Evolutionary conservation across 176 grass and related monocot species (phyloP).

Genomic region (Avena insularis): DNA sequence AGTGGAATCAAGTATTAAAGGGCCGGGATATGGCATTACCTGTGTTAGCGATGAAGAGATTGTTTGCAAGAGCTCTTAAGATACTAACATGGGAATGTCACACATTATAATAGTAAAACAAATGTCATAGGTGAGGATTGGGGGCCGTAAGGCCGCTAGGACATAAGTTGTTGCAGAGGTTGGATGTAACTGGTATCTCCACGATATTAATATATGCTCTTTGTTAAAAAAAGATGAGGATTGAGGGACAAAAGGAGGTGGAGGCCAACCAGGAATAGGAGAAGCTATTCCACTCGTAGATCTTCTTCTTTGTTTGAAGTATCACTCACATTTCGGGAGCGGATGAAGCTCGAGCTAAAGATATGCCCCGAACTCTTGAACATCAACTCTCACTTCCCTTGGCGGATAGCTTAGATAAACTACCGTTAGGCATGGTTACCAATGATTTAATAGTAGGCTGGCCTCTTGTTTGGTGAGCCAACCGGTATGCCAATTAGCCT

Average conservation of each 20-base stretch:
- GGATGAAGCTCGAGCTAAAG: background rate
- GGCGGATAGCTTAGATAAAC: background rate
- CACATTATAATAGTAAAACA: background rate
- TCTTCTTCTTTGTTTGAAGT: background rate
- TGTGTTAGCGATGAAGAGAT: background rate
- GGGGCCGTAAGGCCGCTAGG: background rate
- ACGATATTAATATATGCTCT: no score
- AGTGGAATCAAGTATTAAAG: background rate
- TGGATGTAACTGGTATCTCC: no score
- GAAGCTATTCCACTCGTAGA: background rate
- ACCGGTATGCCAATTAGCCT: no score
- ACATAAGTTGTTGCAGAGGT: no score
- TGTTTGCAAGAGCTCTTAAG: background rate
- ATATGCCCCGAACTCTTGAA: background rate
- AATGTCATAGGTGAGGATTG: no score
- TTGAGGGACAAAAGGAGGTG: no score
- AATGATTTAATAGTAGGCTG: background rate
- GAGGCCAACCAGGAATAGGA: constrained; percentile 1
- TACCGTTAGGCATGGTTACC: background rate
- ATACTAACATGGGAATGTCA: background rate
- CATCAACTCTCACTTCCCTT: background rate
- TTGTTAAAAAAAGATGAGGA: no score
- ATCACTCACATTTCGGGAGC: background rate
- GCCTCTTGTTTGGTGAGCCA: no score
- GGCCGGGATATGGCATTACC: background rate